Percentiles rank a stretch among this genome's conserved stretches.
These are phyloP conservation scores for Kodamaea arcana DNA, from an alignment of 1,139 yeast genomes.

Conservation along the genomic window DNA sequence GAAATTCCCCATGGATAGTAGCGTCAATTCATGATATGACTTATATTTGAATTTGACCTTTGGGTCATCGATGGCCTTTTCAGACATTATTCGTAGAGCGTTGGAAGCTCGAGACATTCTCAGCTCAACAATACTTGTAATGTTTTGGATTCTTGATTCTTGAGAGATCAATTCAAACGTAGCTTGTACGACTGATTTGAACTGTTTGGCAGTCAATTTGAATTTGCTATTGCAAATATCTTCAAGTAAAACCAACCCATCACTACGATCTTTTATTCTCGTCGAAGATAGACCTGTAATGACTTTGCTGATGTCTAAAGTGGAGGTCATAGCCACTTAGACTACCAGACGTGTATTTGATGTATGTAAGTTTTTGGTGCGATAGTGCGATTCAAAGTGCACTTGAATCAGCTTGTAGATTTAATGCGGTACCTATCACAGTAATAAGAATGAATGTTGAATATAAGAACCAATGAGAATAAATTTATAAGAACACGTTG, in stretches of 20 bases:
- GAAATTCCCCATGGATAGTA: conserved; percentile 19
- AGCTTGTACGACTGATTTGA: conserved; percentile 28
- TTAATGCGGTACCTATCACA: too few relatives aligned
- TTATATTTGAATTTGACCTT: conserved; percentile 26
- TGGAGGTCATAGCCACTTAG: conserved; percentile 13
- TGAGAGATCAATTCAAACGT: conserved; percentile 37
- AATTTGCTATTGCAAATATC: conserved; percentile 21
- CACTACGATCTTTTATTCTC: conserved; percentile 51
- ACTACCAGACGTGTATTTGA: too few relatives aligned
- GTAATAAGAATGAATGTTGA: too few relatives aligned
- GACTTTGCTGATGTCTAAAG: conserved; percentile 19
- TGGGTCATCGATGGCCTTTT: conserved; percentile 15
- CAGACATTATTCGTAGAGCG: conserved; percentile 30
- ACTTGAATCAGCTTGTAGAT: too few relatives aligned
- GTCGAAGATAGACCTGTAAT: conserved; percentile 31
- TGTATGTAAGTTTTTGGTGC: too few relatives aligned
- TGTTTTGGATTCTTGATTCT: conserved; percentile 36
- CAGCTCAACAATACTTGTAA: conserved; percentile 29
- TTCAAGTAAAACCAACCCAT: conserved; percentile 43
- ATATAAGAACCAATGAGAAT: too few relatives aligned
- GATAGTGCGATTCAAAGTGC: too few relatives aligned
- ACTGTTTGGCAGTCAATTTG: conserved; percentile 20
- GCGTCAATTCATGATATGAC: conserved; percentile 24
- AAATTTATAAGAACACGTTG: too few relatives aligned
- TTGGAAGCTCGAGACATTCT: conserved; percentile 42